Evolutionary conservation across 2,329 filamentous ascomycete genomes (phyloP).

Genomic region (Hypoxylon sp.): DNA sequence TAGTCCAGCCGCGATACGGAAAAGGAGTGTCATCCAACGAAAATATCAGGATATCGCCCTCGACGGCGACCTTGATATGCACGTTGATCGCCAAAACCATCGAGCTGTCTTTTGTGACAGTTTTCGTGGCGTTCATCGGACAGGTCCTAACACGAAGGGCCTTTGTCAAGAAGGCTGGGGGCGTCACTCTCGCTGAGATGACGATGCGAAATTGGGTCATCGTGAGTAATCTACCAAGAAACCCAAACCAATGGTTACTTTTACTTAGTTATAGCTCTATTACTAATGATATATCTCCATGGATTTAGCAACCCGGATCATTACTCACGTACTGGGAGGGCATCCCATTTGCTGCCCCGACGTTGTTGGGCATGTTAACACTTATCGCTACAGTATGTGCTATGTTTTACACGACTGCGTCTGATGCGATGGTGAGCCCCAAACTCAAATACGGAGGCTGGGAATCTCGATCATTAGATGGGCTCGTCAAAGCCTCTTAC

Average conservation of each 20-base stretch:
- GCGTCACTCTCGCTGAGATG: constrained; percentile 79
- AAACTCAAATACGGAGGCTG: constrained; percentile 69
- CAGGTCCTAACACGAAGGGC: constrained; percentile 78
- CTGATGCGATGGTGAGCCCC: constrained; percentile 77
- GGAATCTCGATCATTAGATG: constrained; percentile 59
- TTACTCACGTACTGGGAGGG: constrained; percentile 74
- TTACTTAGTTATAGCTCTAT: neutral
- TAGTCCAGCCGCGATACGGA: constrained; percentile 70
- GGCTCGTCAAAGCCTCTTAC: constrained; percentile 68
- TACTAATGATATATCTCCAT: constrained; percentile 4
- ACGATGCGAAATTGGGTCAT: constrained; percentile 80
- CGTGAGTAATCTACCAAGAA: constrained; percentile 40
- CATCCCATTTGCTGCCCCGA: constrained; percentile 69
- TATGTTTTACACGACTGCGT: constrained; percentile 79
- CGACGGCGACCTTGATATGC: constrained; percentile 73
- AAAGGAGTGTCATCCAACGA: constrained; percentile 61
- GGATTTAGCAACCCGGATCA: constrained; percentile 73
- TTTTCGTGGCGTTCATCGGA: constrained; percentile 77
- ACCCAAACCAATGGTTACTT: neutral
- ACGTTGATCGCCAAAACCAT: constrained; percentile 78
- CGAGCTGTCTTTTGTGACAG: constrained; percentile 79
- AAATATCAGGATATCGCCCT: constrained; percentile 60
- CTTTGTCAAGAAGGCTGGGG: constrained; percentile 65
- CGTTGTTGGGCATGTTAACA: constrained; percentile 70
- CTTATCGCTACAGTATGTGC: constrained; percentile 71